These are phyloP conservation scores for Neurospora intermedia DNA, from an alignment of 495 filamentous ascomycete genomes.

Conservation along the genomic window DNA sequence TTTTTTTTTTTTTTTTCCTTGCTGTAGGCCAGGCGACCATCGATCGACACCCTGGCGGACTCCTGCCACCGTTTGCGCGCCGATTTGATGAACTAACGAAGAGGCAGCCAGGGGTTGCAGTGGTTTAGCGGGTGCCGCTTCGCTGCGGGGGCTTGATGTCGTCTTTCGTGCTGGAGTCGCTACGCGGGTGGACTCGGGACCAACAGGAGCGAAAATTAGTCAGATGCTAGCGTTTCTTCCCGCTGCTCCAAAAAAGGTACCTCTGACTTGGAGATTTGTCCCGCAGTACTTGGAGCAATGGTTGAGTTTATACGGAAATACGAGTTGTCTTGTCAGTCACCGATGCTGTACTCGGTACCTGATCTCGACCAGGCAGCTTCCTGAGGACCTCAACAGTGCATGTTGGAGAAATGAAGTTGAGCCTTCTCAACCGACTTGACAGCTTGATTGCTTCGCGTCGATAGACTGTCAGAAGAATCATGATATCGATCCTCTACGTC, in stretches of 20 bases:
- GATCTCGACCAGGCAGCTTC: neutral
- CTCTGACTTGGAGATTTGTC: neutral
- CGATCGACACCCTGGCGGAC: neutral
- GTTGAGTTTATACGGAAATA: neutral
- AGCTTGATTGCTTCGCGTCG: neutral
- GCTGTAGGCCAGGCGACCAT: neutral
- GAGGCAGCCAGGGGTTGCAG: neutral
- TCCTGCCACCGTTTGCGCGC: neutral
- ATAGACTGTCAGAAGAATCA: neutral
- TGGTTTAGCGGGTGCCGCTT: neutral
- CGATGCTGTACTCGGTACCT: neutral
- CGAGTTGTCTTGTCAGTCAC: neutral
- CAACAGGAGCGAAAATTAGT: conserved; percentile 2
- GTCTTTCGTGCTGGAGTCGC: neutral
- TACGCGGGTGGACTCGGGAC: conserved; percentile 16
- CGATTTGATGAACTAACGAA: neutral
- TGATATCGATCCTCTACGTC: neutral
- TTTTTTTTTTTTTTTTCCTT: neutral
- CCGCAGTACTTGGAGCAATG: neutral
- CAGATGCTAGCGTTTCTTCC: conserved; percentile 2
- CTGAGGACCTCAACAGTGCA: neutral
- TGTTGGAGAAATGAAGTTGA: neutral
- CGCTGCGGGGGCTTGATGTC: conserved; percentile 4
- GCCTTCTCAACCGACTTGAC: neutral
- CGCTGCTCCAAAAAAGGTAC: neutral